Conservation (phyloP, 352 stramenopile species). For the Lagenidium giganteum region DNA sequence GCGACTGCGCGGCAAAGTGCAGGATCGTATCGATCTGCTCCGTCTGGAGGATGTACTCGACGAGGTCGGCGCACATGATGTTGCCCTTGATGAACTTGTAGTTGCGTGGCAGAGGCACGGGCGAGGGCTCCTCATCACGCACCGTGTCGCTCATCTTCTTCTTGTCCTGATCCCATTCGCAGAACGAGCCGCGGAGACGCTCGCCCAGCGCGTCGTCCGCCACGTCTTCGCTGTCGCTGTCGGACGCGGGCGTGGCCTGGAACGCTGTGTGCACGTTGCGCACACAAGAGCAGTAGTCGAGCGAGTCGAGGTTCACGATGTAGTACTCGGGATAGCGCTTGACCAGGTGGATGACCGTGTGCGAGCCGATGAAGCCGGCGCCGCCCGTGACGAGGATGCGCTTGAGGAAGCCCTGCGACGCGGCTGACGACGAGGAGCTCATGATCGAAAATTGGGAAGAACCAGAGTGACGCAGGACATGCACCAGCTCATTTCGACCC, state of each 20-base stretch:
- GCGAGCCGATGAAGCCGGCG: conserved; percentile 96
- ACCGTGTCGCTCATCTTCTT: conserved; percentile 1
- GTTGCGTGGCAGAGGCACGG: conserved; percentile 31
- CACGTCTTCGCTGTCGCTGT: conserved; percentile 20
- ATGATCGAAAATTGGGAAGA: too few species aligned
- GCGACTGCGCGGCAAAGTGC: conserved; percentile 98
- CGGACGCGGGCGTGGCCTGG: background rate
- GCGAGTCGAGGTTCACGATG: conserved; percentile 94
- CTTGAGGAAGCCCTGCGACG: conserved; percentile 34
- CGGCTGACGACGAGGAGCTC: too few species aligned
- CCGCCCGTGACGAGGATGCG: conserved; percentile 97
- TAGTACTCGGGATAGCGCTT: conserved; percentile 98
- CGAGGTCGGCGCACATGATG: conserved; percentile 92
- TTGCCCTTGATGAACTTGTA: conserved; percentile 98
- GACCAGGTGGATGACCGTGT: conserved; percentile 95
- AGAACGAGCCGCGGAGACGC: conserved; percentile 52
- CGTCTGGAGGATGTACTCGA: conserved; percentile 92
- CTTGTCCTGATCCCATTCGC: conserved; percentile 31
- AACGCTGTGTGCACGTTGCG: conserved; percentile 66
- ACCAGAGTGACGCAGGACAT: too few species aligned
- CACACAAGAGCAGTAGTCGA: conserved; percentile 80
- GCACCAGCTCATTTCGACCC: too few species aligned
- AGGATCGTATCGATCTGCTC: conserved; percentile 98
- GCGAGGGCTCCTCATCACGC: conserved; percentile 74
- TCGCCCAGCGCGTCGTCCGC: conserved; percentile 31